Percentiles rank a stretch among this genome's conserved stretches.
These are phyloP conservation scores for Aphanomyces invadans DNA, from an alignment of 352 stramenopile genomes.

Conservation along the genomic window DNA sequence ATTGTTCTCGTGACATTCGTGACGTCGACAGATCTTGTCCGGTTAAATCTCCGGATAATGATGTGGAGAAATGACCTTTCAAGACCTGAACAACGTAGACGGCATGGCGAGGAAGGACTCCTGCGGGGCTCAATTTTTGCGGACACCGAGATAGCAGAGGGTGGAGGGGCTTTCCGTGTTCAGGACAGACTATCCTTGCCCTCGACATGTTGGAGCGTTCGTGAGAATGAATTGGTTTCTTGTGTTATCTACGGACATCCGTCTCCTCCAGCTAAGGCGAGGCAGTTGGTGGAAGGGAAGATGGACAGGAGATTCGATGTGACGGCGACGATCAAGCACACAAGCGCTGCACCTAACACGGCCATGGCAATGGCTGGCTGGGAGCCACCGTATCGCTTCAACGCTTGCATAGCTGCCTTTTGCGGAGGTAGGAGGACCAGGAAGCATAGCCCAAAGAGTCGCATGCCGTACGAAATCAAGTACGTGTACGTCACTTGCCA, in stretches of 20 bases:
- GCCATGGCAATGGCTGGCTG: conserved; percentile 23
- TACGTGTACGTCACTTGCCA: conserved; percentile 45
- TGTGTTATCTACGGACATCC: not conserved
- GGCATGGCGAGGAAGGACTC: too few species aligned
- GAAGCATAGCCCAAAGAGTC: conserved; percentile 43
- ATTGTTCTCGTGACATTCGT: not conserved
- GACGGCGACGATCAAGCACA: conserved; percentile 43
- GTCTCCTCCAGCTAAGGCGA: conserved; percentile 42
- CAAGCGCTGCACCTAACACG: conserved; percentile 40
- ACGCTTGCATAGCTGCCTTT: conserved; percentile 53
- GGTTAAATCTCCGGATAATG: not conserved
- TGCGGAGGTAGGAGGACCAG: conserved; percentile 51
- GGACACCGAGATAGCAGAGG: too few species aligned
- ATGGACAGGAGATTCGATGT: conserved; percentile 55
- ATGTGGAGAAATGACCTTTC: not conserved
- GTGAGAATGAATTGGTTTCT: not conserved
- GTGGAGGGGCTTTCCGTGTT: too few species aligned
- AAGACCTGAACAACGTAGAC: too few species aligned
- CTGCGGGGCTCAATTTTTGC: too few species aligned
- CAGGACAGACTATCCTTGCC: too few species aligned
- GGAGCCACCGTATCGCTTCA: conserved; percentile 52
- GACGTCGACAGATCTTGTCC: not conserved
- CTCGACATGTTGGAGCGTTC: too few species aligned
- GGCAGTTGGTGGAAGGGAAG: conserved; percentile 43
- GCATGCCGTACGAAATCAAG: conserved; percentile 44